Evolutionary conservation across 2,329 filamentous ascomycete genomes (phyloP), one percentile per base, ranked within the genome.

Genomic region (Aspergillus cejpii): DNA sequence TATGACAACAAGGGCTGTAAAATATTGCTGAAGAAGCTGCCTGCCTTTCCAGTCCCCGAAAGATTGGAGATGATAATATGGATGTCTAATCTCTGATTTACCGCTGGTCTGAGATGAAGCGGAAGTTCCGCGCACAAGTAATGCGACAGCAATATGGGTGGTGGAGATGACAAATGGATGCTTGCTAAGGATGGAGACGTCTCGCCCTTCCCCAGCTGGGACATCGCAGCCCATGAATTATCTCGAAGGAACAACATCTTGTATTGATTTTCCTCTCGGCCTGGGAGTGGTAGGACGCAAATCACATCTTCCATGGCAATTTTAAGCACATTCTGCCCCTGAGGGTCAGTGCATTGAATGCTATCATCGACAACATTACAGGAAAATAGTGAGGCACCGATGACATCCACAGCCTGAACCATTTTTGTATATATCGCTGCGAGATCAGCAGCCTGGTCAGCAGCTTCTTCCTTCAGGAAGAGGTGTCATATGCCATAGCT

Each of bases 11-110:
- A 61, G 1, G 80, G 81, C 42, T 67, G 64, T 12, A 89, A 57
- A 0, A 80, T 72, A 3, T 64, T 48, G 1, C 76, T 60, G 64
- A 77, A 86, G 52, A 84, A 80, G 1, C 57, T 51, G 23, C 68
- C 60, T 0, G 84, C 81, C 11, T 72, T 69, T 1, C 79, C 75
- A 1, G 75, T 76, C 11, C 85, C 85, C 0, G 85, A 86, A 15
- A 71, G 70, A 0, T 76, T 81, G 1, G 85, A 89, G 14, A 89
- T 73, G 17, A 90, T 62, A 14, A 88, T 71, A 54, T 86, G 75
- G n/a, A 72, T 48, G 40, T 52, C 55, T 14, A 41, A 41, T 24
- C 20, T 37, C 26, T 37, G 45, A 14, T 39, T 26, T 28, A 15
- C 28, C 7, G 33, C 15, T 20, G 43, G 14, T 15, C 28, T 19